These are phyloP conservation scores for Mrakia frigida DNA, from an alignment of 768 basidiomycete species.

Conservation along the genomic window DNA sequence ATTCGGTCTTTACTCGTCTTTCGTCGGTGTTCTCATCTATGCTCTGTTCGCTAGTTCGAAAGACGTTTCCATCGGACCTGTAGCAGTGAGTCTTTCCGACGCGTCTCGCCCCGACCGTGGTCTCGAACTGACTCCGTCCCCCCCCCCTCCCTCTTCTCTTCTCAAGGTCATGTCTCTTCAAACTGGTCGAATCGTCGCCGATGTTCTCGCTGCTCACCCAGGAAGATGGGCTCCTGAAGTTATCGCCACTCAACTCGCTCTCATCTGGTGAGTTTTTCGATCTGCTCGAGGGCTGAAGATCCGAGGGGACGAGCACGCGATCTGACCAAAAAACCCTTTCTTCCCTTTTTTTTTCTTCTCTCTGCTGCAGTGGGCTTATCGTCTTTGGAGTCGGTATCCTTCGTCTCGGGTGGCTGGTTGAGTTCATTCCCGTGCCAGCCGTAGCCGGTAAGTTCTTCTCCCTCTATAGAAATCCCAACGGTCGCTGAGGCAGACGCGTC, in stretches of 20 bases:
- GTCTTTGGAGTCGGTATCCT: constrained; percentile 83
- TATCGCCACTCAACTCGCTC: constrained; percentile 78
- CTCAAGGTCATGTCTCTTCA: constrained; percentile 74
- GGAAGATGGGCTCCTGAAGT: constrained; percentile 57
- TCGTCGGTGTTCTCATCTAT: constrained; percentile 78
- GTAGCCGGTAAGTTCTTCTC: constrained; percentile 41
- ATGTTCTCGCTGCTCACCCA: constrained; percentile 50
- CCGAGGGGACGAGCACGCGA: neutral
- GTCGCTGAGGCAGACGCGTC: too few species aligned
- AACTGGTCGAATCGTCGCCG: constrained; percentile 67
- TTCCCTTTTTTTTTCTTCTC: neutral
- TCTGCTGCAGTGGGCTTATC: constrained; percentile 51
- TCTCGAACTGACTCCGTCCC: too few species aligned
- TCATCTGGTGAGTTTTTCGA: constrained; percentile 55
- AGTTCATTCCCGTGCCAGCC: constrained; percentile 67
- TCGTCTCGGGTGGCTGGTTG: constrained; percentile 87
- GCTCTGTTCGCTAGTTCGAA: constrained; percentile 56
- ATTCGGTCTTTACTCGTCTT: constrained; percentile 91
- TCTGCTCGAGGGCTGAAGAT: neutral
- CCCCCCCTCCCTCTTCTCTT: too few species aligned
- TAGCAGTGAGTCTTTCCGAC: constrained; percentile 65
- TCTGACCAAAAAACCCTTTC: neutral
- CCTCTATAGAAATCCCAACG: too few species aligned
- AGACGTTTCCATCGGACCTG: constrained; percentile 98
- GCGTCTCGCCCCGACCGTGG: too few species aligned